Evolutionary conservation across 225 moss, liverwort and hornwort genomes (phyloP), one percentile per base, ranked within the genome.

Genomic region (Thuidium tamariscinum): DNA sequence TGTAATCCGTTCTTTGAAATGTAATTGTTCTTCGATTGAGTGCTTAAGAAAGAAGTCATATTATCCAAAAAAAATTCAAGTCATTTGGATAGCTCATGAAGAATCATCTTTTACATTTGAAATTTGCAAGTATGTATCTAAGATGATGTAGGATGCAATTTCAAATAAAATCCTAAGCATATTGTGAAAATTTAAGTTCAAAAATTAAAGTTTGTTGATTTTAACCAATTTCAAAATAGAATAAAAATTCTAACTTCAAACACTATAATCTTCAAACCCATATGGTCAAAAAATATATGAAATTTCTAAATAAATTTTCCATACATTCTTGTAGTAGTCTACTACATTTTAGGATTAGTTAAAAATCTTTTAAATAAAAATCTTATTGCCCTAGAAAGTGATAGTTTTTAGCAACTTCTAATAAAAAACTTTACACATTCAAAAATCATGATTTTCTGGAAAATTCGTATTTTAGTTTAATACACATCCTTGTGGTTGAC

Each of bases 51-150:
- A 37, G 23, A 67, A 67, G 2, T 39, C 12, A 22, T 4, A 1
- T 13, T 68, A 2, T 6, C 13, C 2, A 3, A 67, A n/a, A n/a
- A n/a, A n/a, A n/a, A 21, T 11, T 37, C 2, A 6, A 2, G 5
- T n/a, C 16, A n/a, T 18, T 19, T 10, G 1, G 10, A 17, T 1
- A 34, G 1, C 10, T n/a, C 2, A 19, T 19, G 3, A 19, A n/a
- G n/a, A 19, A n/a, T 8, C 14, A n/a, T n/a, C 9, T n/a, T 64
- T 18, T 18, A 9, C 0, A 0, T 19, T 65, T 19, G n/a, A n/a
- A 65, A 20, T 65, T 18, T 65, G 5, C n/a, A 65, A n/a, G 10
- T 3, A n/a, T 64, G 9, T 34, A 64, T 34, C 18, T 18, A 18
- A 64, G 10, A 34, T n/a, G 5, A 34, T 64, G 10, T n/a, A 65